These are phyloP conservation scores for Hypseocharis bilobata DNA, from an alignment of 441 rosid genomes.

Conservation along the genomic window DNA sequence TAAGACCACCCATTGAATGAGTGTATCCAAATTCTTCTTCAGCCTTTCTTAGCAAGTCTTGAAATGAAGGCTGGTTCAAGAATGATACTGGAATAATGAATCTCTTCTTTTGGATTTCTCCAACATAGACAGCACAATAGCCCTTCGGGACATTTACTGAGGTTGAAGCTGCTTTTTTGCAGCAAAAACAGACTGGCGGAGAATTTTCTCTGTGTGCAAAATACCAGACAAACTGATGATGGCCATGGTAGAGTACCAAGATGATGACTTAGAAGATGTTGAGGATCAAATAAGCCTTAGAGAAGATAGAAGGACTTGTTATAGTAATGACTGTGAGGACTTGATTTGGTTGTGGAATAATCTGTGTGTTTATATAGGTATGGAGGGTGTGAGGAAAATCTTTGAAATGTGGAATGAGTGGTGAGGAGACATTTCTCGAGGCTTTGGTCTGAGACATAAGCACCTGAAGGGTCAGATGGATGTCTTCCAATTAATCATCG, in stretches of 20 bases:
- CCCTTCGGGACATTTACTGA: slow-evolving; percentile 18
- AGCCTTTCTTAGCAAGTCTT: neutral
- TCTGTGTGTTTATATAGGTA: slow-evolving; percentile 16
- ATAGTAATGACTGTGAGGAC: neutral
- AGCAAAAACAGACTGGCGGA: too few relatives aligned
- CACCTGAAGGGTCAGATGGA: slow-evolving; percentile 26
- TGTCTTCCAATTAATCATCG: slow-evolving; percentile 21
- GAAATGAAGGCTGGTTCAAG: slow-evolving; percentile 5
- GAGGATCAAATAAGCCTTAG: too few relatives aligned
- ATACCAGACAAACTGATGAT: too few relatives aligned
- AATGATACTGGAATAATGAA: slow-evolving; percentile 10
- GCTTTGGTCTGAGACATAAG: slow-evolving; percentile 16
- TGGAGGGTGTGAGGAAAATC: neutral
- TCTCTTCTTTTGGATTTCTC: slow-evolving; percentile 9
- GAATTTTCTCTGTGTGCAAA: too few relatives aligned
- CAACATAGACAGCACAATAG: slow-evolving; percentile 12
- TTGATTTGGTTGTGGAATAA: slow-evolving; percentile 7
- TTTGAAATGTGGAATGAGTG: slow-evolving; percentile 9
- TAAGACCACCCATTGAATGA: slow-evolving; percentile 1
- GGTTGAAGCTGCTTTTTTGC: too few relatives aligned
- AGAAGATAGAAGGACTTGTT: neutral
- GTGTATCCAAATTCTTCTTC: neutral
- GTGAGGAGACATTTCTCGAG: slow-evolving; percentile 15
- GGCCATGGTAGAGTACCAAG: too few relatives aligned
- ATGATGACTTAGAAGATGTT: too few relatives aligned